Evolutionary conservation across 2,329 filamentous ascomycete genomes (phyloP).

Genomic region (Aspergillus ustus): DNA sequence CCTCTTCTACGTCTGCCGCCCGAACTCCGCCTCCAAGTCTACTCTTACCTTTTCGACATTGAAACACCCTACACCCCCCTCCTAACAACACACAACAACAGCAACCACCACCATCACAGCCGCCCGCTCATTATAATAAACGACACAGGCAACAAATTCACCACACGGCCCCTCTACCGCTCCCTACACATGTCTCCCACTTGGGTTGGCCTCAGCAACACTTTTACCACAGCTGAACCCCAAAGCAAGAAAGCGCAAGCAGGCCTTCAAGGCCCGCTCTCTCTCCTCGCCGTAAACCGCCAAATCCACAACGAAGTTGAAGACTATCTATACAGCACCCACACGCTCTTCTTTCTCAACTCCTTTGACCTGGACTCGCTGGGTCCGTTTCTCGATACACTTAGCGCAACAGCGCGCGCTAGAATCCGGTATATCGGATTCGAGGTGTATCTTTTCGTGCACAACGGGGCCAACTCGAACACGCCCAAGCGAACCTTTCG

Average conservation of each 20-base stretch:
- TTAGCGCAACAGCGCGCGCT: conserved; percentile 36
- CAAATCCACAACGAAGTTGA: conserved; percentile 43
- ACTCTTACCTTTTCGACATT: conserved; percentile 36
- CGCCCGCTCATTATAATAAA: conserved; percentile 39
- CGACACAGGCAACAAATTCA: conserved; percentile 39
- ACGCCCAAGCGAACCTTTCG: conserved; percentile 39
- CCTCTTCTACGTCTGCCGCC: conserved; percentile 33
- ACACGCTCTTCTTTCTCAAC: conserved; percentile 43
- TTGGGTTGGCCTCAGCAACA: conserved; percentile 38
- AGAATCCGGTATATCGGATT: conserved; percentile 42
- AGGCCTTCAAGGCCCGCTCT: conserved; percentile 28
- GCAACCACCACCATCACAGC: background rate
- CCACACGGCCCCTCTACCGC: conserved; percentile 35
- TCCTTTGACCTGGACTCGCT: conserved; percentile 38
- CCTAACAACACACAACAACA: background rate
- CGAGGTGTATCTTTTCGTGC: conserved; percentile 43
- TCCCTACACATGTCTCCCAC: conserved; percentile 40
- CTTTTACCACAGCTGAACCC: background rate
- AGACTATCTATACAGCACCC: conserved; percentile 38
- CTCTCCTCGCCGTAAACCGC: conserved; percentile 37
- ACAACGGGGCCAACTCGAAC: conserved; percentile 31
- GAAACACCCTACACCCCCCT: conserved; percentile 38
- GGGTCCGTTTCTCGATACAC: conserved; percentile 37
- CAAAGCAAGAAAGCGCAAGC: background rate
- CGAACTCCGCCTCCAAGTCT: conserved; percentile 41